A percentile compares a stretch with the other conserved stretches of the same genome.
These are phyloP conservation scores for Dalbergia oliveri DNA, from an alignment of 306 rosid genomes.

Conservation along the genomic window DNA sequence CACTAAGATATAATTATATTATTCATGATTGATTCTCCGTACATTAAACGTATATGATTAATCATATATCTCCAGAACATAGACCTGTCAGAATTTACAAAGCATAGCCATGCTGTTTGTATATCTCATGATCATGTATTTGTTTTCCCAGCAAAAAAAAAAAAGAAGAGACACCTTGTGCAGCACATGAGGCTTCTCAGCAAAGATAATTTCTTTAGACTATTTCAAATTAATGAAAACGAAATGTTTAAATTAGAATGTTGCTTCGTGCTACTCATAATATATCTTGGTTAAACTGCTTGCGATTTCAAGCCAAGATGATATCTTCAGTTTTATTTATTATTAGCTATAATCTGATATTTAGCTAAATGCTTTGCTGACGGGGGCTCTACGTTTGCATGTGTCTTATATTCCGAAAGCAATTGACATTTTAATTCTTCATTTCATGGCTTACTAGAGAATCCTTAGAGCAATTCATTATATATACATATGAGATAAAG, in stretches of 20 bases:
- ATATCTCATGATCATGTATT: no score
- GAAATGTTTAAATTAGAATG: conserved; percentile 20
- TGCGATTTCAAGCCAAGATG: background rate
- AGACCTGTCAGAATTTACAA: background rate
- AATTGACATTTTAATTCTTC: background rate
- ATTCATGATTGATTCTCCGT: background rate
- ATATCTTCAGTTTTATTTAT: conserved; percentile 1
- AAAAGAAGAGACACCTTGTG: background rate
- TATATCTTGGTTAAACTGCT: conserved; percentile 24
- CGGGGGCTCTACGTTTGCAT: conserved; percentile 36
- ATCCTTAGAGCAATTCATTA: background rate
- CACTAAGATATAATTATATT: no score
- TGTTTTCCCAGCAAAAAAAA: background rate
- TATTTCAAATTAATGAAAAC: conserved; percentile 21
- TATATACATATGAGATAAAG: conserved; percentile 30
- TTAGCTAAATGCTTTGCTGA: conserved; percentile 30
- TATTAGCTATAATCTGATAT: background rate
- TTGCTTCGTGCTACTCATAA: conserved; percentile 12
- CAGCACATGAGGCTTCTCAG: background rate
- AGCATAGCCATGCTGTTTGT: background rate
- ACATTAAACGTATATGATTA: background rate
- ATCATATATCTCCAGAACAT: background rate
- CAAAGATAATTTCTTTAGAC: background rate
- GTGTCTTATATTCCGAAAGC: conserved; percentile 4
- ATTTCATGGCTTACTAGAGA: conserved; percentile 27